Evolutionary conservation across 805 yeast species (phyloP).

Genomic region (Candida piceae): DNA sequence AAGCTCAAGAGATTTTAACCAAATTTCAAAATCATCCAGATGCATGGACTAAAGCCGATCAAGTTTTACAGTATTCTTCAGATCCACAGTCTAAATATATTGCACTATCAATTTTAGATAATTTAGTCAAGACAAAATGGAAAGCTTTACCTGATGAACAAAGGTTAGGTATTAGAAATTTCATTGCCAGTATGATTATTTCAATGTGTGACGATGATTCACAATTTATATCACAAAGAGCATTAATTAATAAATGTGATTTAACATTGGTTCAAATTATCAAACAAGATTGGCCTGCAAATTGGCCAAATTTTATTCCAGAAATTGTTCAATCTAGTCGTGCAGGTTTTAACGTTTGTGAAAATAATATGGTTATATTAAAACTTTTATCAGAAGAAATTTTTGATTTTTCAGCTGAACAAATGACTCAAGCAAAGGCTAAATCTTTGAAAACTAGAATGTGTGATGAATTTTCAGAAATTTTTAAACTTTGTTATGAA

Average conservation of each 20-base stretch:
- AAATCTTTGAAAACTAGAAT: conserved; percentile 74
- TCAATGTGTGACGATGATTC: conserved; percentile 81
- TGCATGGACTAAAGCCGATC: conserved; percentile 92
- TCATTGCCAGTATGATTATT: conserved; percentile 89
- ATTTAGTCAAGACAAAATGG: conserved; percentile 89
- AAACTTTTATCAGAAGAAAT: conserved; percentile 91
- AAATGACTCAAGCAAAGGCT: conserved; percentile 94
- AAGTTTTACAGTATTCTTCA: conserved; percentile 70
- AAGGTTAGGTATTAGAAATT: conserved; percentile 88
- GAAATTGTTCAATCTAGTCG: conserved; percentile 83
- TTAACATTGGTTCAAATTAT: conserved; percentile 88
- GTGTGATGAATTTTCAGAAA: conserved; percentile 87
- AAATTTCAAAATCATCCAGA: conserved; percentile 92
- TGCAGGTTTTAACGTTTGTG: conserved; percentile 89
- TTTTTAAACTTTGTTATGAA: conserved; percentile 89
- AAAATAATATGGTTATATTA: conserved; percentile 92
- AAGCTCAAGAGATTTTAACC: conserved; percentile 67
- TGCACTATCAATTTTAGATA: conserved; percentile 86
- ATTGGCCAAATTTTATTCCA: conserved; percentile 97
- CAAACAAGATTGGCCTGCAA: conserved; percentile 98
- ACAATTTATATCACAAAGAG: conserved; percentile 63
- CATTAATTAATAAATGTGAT: conserved; percentile 89
- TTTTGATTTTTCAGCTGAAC: conserved; percentile 92
- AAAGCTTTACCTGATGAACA: conserved; percentile 85
- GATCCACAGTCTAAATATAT: conserved; percentile 89